A percentile compares a stretch with the other conserved stretches of the same genome.
Evolutionary conservation across 2,329 filamentous ascomycete genomes (phyloP).

Genomic region (Claviceps humidiphila): DNA sequence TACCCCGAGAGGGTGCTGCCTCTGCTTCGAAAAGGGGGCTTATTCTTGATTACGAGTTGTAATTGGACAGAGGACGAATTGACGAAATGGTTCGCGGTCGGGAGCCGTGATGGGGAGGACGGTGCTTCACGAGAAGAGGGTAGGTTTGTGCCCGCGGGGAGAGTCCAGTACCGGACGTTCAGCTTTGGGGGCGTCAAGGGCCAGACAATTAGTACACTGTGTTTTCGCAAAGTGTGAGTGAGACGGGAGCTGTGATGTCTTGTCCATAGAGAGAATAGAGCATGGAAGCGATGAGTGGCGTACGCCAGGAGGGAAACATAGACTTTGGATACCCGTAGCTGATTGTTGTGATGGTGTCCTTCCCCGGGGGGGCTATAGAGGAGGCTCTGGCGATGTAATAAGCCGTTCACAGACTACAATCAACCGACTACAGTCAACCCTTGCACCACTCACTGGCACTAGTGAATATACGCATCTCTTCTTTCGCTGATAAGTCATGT

Average conservation of each 20-base stretch:
- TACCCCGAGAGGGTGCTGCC: constrained; percentile 58
- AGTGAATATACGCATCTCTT: background rate
- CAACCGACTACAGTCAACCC: too few species aligned
- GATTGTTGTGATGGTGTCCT: too few species aligned
- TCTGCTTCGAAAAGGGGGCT: constrained; percentile 57
- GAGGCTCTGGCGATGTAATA: too few species aligned
- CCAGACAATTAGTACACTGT: constrained; percentile 77
- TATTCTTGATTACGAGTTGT: constrained; percentile 83
- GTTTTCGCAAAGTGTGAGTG: constrained; percentile 45
- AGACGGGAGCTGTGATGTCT: too few species aligned
- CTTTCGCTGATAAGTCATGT: background rate
- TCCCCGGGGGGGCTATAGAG: too few species aligned
- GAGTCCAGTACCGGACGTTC: constrained; percentile 73
- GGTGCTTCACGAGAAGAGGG: constrained; percentile 3
- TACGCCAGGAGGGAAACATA: too few species aligned
- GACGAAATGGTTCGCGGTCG: constrained; percentile 56
- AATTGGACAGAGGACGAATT: constrained; percentile 96
- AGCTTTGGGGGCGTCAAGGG: constrained; percentile 81
- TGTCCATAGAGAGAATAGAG: too few species aligned
- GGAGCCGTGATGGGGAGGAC: background rate
- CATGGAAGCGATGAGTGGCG: too few species aligned
- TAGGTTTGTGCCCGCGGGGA: constrained; percentile 48
- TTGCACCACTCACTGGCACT: too few species aligned
- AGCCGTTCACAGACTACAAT: too few species aligned
- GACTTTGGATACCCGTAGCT: too few species aligned